Evolutionary conservation across 441 rosid genomes (phyloP).

Genomic region (Manihot esculenta): DNA sequence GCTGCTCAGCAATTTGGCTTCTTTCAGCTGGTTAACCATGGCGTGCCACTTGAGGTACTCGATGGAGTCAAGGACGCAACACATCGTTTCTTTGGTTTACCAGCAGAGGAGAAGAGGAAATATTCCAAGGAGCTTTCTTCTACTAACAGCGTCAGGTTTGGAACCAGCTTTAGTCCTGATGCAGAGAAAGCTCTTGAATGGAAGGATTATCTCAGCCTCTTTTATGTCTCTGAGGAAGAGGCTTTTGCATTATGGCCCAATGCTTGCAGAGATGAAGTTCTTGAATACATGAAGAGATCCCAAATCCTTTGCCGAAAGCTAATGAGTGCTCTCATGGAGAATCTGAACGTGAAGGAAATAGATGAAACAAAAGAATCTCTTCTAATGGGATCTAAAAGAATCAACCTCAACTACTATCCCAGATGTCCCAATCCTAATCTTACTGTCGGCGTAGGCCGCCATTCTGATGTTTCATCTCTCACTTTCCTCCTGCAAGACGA

Average conservation of each 20-base stretch:
- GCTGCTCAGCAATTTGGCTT: constrained; percentile 38
- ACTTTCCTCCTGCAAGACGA: constrained; percentile 53
- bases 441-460: constrained; percentile 39
- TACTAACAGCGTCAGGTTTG: constrained; percentile 20
- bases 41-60: constrained; percentile 25
- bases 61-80: constrained; percentile 25
- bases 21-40: constrained; percentile 40
- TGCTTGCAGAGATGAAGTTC: constrained; percentile 18
- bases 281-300: constrained; percentile 21
- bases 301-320: constrained; percentile 17
- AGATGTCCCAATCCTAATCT: constrained; percentile 36
- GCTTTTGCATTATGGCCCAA: constrained; percentile 27
- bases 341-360: constrained; percentile 14
- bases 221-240: constrained; percentile 26
- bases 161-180: constrained; percentile 31
- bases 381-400: constrained; percentile 27
- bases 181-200: constrained; percentile 31
- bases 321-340: constrained; percentile 13
- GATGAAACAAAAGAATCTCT: constrained; percentile 17
- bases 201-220: constrained; percentile 31
- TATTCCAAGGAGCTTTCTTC: constrained; percentile 20
- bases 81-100: constrained; percentile 29
- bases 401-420: constrained; percentile 35
- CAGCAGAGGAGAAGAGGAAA: constrained; percentile 25
- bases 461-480: constrained; percentile 48